Percentiles rank a stretch among this genome's conserved stretches.
phyloP scores from a whole-genome alignment of 2,329 filamentous ascomycete genomes.

The Ceratocystis variospora region DNA sequence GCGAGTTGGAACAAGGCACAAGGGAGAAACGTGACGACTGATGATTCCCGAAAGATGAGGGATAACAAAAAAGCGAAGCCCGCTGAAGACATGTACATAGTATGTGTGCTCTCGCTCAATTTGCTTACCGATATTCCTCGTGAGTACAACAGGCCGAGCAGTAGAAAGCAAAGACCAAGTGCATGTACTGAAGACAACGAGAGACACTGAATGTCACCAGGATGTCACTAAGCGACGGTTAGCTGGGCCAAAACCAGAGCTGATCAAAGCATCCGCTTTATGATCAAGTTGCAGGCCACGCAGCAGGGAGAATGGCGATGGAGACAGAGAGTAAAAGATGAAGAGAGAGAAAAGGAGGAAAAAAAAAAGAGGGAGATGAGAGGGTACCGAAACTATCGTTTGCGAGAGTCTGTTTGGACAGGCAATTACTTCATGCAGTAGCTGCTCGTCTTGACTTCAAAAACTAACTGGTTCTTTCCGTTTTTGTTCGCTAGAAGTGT shows the following conservation, averaged over 20 bases:
- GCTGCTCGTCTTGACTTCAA: background rate
- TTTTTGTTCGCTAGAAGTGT: background rate
- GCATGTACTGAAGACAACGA: background rate
- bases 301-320: background rate
- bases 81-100: background rate
- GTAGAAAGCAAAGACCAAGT: background rate
- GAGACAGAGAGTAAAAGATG: background rate
- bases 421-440: background rate
- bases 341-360: background rate
- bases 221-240: too few species aligned
- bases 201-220: background rate
- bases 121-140: background rate
- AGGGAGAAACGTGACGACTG: background rate
- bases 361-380: background rate
- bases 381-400: background rate
- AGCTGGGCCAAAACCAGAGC: background rate
- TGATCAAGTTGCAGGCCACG: background rate
- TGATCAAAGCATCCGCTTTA: background rate
- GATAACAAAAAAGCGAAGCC: background rate
- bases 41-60: background rate
- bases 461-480: background rate
- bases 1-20: background rate
- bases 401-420: background rate
- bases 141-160: background rate
- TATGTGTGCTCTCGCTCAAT: background rate